phyloP scores from a whole-genome alignment of 805 yeast genomes.

The Hanseniaspora valbyensis region DNA sequence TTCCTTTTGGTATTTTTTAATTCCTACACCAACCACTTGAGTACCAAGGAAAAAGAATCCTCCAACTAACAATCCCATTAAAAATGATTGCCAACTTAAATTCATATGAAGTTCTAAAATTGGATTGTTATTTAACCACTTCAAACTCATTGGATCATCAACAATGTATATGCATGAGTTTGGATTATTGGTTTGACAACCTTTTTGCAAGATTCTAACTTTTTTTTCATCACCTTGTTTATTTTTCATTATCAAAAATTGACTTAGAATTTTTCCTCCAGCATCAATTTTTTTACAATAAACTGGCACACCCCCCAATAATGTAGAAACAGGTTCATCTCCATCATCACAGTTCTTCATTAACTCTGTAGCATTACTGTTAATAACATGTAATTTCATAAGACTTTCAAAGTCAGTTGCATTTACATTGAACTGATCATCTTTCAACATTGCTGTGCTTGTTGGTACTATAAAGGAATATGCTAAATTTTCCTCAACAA shows the following conservation, averaged over 20 bases:
- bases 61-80: slow-evolving; percentile 57
- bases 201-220: slow-evolving; percentile 49
- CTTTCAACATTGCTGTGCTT: slow-evolving; percentile 41
- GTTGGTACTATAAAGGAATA: slow-evolving; percentile 69
- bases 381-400: slow-evolving; percentile 58
- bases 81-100: slow-evolving; percentile 57
- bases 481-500: slow-evolving; percentile 33
- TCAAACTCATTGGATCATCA: slow-evolving; percentile 55
- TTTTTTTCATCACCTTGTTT: slow-evolving; percentile 40
- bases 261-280: slow-evolving; percentile 32
- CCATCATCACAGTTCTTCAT: slow-evolving; percentile 39
- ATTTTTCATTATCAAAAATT: slow-evolving; percentile 19
- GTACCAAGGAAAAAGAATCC: slow-evolving; percentile 34
- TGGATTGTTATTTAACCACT: slow-evolving; percentile 40
- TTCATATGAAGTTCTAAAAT: slow-evolving; percentile 45
- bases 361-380: slow-evolving; percentile 39
- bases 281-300: slow-evolving; percentile 34
- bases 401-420: slow-evolving; percentile 41
- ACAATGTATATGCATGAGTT: slow-evolving; percentile 48
- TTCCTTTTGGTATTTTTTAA: slow-evolving; percentile 11
- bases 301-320: slow-evolving; percentile 31
- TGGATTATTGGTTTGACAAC: slow-evolving; percentile 39
- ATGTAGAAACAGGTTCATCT: slow-evolving; percentile 32
- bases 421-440: slow-evolving; percentile 36
- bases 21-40: slow-evolving; percentile 30